Evolutionary conservation across 192 early-diverging fungal genomes (phyloP), one percentile per base, ranked within the genome.

Genomic region (Phlyctochytrium bullatum): DNA sequence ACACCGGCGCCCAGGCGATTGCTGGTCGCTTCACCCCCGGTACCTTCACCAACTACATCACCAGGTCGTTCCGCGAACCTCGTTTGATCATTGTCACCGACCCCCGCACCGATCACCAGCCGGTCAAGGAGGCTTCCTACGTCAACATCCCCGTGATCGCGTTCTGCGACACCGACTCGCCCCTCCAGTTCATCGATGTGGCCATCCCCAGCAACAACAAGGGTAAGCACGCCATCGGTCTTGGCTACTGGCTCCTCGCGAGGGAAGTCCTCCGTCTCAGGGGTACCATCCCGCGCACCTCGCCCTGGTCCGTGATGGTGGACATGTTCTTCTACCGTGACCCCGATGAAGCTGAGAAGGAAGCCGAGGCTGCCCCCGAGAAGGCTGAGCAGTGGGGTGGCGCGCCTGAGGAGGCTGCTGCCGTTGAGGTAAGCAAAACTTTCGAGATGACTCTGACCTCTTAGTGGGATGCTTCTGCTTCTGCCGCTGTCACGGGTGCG

Each of bases 301-400:
- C 84, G 68, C 81, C 86, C 66, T 99, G 98, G 98, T 84, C 93
- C 65, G 83, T 99, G 74, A 98, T 99, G 96, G 92, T 93, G 71
- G 98, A 99, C 83, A 95, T 99, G 98, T 99, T 98, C 98, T 98
- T 99, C 91, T 98, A 89, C 91, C 92, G 98, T 76, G 96, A 98
- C 78, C 89, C 96, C 71, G 98, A 99, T 78, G 88, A 89, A 62
- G 91, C 92, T 79, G 95, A 97, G 90, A 95, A 99, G 74, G 90
- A 87, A 61, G 73, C 75, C 57, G 84, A 82, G 73, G 86, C 83
- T 72, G 79, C 67, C 24, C 36, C 35, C 17, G 58, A 61, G 28
- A 59, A 54, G 36, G 58, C 62, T 28, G 56, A 33, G 33, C 63
- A 35, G 17, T 62, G 62, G 28, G 57, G 24, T 30, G 67, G 33